Base-by-base conservation (phyloP, 768 basidiomycete species). In the Lentinula lateritia region DNA sequence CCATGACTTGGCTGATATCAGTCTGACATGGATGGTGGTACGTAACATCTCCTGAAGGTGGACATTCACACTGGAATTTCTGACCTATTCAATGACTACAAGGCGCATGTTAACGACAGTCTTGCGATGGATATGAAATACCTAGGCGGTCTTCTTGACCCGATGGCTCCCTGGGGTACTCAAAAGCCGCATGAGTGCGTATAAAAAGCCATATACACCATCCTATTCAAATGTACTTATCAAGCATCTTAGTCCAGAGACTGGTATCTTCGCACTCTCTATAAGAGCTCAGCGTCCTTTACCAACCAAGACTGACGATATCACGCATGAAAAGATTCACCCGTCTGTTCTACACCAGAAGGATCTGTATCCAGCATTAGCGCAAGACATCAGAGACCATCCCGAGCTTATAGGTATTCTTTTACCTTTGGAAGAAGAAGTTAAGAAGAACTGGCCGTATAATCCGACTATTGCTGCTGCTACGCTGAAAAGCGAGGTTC, bases 1-100 rank as follows among this genome's bases (percentile, higher is more conserved):
- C 48, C 89, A 89, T 68, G 89, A 91, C 65, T 70, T 91, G 34
- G 79, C 89, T 0, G 87, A 89, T 66, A 48, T 90, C 28, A 79
- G 84, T 13, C 73, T 91, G 54, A 71, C 73, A 46, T 88, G 86
- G 87, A 87, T 88, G 84, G 78, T 77, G 58, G 85, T 87, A 66
- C 39, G 81, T 76, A n/a, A 28, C 23, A 23, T 23, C 28, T 23
- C 28, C 28, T 28, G 28, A 28, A 28, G 3, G 1, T 28, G 28
- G 28, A 28, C 3, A 4, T 28, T 3, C 28, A 28, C 28, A 28
- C 28, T 28, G 28, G 28, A 28, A 28, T 28, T 28, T 28, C 28
- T 28, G 28, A 28, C 28, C 28, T 28, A 28, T 4, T 28, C 3
- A 28, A 28, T 28, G 28, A 3, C 28, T 28, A 28, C 28, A 28